Conservation (phyloP, 495 filamentous ascomycete genomes). For the Neurospora sp. region DNA sequence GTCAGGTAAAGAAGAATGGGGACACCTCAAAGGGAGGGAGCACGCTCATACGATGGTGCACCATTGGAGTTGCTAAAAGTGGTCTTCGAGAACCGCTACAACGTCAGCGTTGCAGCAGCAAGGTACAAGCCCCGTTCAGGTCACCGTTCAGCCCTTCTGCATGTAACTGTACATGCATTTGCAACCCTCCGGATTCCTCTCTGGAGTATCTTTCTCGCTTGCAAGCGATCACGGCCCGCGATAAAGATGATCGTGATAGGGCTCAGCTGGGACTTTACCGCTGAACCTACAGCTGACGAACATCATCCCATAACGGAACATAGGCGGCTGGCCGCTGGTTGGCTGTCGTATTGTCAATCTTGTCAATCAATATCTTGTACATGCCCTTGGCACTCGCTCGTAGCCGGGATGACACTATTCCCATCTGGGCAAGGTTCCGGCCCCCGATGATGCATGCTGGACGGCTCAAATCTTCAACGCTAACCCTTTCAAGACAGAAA, state of each 20-base stretch:
- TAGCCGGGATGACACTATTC: not conserved
- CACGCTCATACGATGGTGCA: not conserved
- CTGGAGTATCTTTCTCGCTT: not conserved
- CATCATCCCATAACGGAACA: too few species aligned
- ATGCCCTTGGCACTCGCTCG: not conserved
- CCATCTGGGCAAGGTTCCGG: not conserved
- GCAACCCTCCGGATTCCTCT: not conserved
- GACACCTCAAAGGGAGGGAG: not conserved
- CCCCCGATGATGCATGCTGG: not conserved
- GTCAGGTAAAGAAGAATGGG: not conserved
- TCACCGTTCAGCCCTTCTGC: not conserved
- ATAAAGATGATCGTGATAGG: not conserved
- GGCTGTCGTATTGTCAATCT: not conserved
- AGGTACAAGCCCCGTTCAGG: not conserved
- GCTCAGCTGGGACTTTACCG: not conserved
- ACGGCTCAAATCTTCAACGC: not conserved
- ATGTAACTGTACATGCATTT: not conserved
- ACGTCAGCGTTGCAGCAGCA: not conserved
- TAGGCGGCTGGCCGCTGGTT: too few species aligned
- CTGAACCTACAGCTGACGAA: too few species aligned
- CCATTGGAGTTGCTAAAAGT: not conserved
- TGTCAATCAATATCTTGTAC: not conserved
- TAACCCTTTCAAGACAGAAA: not conserved
- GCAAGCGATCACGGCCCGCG: not conserved
- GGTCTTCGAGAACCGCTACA: not conserved